Percentiles rank a stretch among this genome's conserved stretches.
Evolutionary conservation across 441 rosid species (phyloP).

Genomic region (Aleurites moluccanus): DNA sequence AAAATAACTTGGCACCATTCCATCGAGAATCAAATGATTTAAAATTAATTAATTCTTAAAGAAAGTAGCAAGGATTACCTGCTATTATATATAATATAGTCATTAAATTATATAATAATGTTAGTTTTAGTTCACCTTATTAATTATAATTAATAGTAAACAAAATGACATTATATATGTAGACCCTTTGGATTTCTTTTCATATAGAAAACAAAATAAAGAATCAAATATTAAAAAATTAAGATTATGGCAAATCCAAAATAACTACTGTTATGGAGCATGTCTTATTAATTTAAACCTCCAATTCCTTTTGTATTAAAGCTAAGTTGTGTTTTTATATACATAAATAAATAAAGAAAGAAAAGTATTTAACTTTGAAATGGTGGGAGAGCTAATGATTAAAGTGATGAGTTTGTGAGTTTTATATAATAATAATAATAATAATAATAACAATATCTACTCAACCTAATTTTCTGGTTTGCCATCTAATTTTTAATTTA

Average conservation of each 20-base stretch:
- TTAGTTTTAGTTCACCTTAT: neutral
- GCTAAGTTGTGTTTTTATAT: neutral
- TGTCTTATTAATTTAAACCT: conserved; percentile 4
- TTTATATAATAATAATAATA: too few species aligned
- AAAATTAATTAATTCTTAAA: too few species aligned
- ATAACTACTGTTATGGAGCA: neutral
- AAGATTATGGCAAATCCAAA: conserved; percentile 2
- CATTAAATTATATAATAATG: neutral
- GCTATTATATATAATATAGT: too few species aligned
- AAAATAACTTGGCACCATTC: too few species aligned
- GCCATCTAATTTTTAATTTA: neutral
- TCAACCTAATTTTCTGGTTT: neutral
- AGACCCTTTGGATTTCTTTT: neutral
- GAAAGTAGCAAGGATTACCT: too few species aligned
- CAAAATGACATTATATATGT: neutral
- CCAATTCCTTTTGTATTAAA: neutral
- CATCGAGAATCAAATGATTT: too few species aligned
- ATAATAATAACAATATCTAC: neutral
- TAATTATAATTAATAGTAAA: neutral
- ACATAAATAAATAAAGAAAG: neutral
- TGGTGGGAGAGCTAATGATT: conserved; percentile 13
- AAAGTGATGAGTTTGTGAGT: conserved; percentile 7
- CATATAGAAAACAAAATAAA: neutral
- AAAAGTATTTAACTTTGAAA: neutral
- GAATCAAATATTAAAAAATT: neutral